Conservation (phyloP, 164 flowering plant genomes). For the Saururus chinensis region DNA sequence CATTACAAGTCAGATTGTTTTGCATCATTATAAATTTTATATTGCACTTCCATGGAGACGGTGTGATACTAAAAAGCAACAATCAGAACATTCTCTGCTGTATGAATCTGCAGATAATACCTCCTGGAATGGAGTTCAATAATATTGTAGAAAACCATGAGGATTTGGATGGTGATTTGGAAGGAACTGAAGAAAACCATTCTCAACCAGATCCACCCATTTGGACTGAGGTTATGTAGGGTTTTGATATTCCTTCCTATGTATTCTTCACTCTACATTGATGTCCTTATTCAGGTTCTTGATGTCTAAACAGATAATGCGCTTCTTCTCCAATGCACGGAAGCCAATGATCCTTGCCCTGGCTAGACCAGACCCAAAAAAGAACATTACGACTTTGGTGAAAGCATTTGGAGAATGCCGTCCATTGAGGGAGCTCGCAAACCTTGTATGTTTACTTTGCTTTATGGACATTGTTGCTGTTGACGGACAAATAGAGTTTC, state of each 20-base stretch:
- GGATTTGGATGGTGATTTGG: conserved; percentile 74
- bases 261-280: background rate
- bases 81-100: background rate
- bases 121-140: conserved; percentile 98
- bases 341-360: conserved; percentile 99
- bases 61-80: too few species aligned
- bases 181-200: conserved; percentile 68
- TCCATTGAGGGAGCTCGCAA: conserved; percentile 91
- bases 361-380: conserved; percentile 98
- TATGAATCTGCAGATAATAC: conserved; percentile 53
- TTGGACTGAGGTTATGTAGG: conserved; percentile 74
- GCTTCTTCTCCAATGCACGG: conserved; percentile 88
- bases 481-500: too few species aligned
- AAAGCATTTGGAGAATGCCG: conserved; percentile 99
- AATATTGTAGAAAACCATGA: conserved; percentile 69
- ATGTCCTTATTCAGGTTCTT: background rate
- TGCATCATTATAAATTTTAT: too few species aligned
- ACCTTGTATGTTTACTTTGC: conserved; percentile 54
- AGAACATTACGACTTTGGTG: conserved; percentile 87
- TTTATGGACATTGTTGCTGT: too few species aligned
- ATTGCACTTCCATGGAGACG: too few species aligned
- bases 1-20: too few species aligned
- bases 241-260: conserved; percentile 2
- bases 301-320: conserved; percentile 67
- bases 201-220: conserved; percentile 80